Evolutionary conservation across 1,284 basidiomycete genomes (phyloP).

Genomic region (Vanrija sp.): DNA sequence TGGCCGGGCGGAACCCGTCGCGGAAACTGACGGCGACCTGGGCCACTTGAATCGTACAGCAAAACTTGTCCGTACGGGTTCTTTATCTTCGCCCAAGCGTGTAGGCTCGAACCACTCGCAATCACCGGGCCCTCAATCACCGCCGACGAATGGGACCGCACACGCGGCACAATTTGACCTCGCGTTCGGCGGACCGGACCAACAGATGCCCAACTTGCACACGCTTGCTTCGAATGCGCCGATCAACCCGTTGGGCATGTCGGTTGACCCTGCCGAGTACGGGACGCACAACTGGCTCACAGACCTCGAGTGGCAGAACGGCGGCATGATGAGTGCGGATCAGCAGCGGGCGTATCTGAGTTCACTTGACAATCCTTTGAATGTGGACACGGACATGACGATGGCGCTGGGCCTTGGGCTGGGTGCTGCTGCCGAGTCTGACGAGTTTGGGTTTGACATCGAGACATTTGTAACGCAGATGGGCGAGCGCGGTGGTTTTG

Average conservation of each 20-base stretch:
- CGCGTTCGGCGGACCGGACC: not conserved
- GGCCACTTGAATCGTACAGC: conserved; percentile 31
- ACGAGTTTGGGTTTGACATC: conserved; percentile 19
- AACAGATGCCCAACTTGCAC: not conserved
- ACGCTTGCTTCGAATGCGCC: not conserved
- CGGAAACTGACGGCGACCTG: conserved; percentile 33
- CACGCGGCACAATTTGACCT: not conserved
- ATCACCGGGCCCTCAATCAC: not conserved
- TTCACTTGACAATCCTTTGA: not conserved
- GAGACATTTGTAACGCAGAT: conserved; percentile 25
- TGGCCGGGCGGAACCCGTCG: not conserved
- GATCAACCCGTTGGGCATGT: not conserved
- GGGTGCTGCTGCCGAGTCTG: not conserved
- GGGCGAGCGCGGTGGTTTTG: conserved; percentile 6
- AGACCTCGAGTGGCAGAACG: not conserved
- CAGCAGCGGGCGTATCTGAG: conserved; percentile 2
- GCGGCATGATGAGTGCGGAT: not conserved
- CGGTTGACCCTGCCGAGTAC: not conserved
- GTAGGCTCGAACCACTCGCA: not conserved
- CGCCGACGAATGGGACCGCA: not conserved
- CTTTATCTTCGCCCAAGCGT: not conserved
- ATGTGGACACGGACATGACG: conserved; percentile 22
- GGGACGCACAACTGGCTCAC: not conserved
- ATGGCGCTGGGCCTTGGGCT: conserved; percentile 24
- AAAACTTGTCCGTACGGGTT: conserved; percentile 26